Conservation (phyloP, 306 rosid species). For the Gynostemma pentaphyllum region DNA sequence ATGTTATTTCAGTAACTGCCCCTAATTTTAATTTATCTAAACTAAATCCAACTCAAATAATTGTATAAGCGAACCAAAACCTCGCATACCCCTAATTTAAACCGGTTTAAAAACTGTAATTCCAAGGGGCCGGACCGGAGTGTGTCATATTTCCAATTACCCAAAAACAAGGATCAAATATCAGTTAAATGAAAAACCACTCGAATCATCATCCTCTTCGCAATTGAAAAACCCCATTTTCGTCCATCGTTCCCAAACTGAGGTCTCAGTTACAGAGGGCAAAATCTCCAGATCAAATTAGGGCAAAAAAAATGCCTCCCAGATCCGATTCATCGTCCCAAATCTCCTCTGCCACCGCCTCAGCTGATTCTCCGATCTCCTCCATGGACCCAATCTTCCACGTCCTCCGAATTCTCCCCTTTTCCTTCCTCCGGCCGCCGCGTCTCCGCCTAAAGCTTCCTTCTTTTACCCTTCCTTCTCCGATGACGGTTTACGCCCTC, state of each 20-base stretch:
- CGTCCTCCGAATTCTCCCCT: constrained; percentile 39
- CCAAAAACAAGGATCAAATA: background rate
- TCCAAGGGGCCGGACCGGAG: too few species aligned
- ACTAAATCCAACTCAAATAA: too few species aligned
- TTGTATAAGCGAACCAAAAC: too few species aligned
- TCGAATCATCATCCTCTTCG: background rate
- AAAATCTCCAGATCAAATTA: background rate
- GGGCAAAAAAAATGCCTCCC: constrained; percentile 23
- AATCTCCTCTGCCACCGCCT: constrained; percentile 4
- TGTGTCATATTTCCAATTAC: background rate
- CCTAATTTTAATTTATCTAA: too few species aligned
- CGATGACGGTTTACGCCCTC: constrained; percentile 53
- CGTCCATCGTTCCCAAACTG: background rate
- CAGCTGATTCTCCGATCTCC: constrained; percentile 5
- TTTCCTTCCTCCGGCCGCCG: constrained; percentile 53
- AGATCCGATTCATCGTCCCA: constrained; percentile 24
- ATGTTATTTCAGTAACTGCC: too few species aligned
- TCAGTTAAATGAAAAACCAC: background rate
- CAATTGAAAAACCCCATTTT: background rate
- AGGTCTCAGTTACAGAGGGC: background rate
- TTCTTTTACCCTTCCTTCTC: constrained; percentile 30
- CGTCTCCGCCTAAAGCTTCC: constrained; percentile 28
- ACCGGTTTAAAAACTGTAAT: too few species aligned
- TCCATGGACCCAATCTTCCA: constrained; percentile 34
- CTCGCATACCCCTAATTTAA: too few species aligned